Percentiles rank a stretch among this genome's conserved stretches.
phyloP scores from a whole-genome alignment of 192 early-diverging fungal genomes.

The Rhizoclosmatium globosum region DNA sequence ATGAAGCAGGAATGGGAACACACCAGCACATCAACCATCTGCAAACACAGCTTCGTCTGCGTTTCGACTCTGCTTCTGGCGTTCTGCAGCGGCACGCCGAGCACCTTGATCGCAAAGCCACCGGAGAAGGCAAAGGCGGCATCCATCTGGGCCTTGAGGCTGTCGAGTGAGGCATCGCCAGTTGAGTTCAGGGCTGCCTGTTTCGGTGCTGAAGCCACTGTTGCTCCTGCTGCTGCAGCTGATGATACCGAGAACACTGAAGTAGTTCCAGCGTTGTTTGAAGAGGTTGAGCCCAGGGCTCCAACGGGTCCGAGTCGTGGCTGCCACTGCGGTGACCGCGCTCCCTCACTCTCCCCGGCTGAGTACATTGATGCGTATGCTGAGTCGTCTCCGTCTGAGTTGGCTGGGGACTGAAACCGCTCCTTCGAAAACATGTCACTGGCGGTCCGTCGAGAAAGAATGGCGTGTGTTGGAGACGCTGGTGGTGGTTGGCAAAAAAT shows the following conservation, averaged over 20 bases:
- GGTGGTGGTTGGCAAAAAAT: neutral
- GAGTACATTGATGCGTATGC: constrained; percentile 14
- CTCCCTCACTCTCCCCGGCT: neutral
- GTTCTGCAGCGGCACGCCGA: constrained; percentile 55
- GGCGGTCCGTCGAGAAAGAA: neutral
- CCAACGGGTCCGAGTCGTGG: neutral
- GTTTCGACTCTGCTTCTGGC: constrained; percentile 92
- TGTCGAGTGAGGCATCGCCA: constrained; percentile 13
- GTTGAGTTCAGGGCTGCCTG: neutral
- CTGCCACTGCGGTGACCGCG: neutral
- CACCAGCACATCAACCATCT: constrained; percentile 59
- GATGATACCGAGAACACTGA: neutral
- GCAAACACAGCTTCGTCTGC: constrained; percentile 91
- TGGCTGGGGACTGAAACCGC: neutral
- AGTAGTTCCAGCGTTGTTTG: neutral
- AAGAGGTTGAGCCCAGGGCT: neutral
- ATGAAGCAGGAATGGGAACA: neutral
- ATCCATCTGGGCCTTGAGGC: constrained; percentile 30
- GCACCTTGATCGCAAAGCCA: constrained; percentile 37
- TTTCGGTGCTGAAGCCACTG: neutral
- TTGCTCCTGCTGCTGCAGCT: neutral
- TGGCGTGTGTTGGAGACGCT: neutral
- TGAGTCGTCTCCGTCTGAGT: constrained; percentile 11
- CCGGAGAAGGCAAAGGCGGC: constrained; percentile 18
- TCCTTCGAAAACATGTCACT: neutral